Conservation (phyloP, 495 filamentous ascomycete genomes). For the Penicillium cosmopolitanum region DNA sequence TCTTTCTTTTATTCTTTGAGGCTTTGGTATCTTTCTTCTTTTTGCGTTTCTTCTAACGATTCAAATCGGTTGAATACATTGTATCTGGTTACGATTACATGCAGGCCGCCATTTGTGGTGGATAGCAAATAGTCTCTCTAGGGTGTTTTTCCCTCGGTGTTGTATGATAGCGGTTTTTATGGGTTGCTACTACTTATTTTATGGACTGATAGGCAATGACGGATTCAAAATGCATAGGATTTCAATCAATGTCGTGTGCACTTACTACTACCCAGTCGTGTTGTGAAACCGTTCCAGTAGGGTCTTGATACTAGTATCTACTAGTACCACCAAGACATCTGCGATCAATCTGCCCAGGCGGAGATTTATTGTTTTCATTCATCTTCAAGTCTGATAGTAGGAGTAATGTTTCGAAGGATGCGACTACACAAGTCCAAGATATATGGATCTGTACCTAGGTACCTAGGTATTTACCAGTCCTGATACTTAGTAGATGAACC, state of each 20-base stretch:
- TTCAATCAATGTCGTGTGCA: not conserved
- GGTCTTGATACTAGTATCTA: too few relatives aligned
- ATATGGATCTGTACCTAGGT: too few relatives aligned
- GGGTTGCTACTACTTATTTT: not conserved
- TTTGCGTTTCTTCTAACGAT: not conserved
- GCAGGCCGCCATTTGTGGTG: not conserved
- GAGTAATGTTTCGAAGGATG: too few relatives aligned
- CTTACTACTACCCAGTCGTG: not conserved
- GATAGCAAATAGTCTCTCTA: conserved; percentile 2
- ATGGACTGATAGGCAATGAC: not conserved
- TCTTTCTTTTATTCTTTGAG: not conserved
- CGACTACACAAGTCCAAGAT: too few relatives aligned
- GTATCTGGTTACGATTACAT: conserved; percentile 1
- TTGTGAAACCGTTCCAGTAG: too few relatives aligned
- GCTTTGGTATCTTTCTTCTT: not conserved
- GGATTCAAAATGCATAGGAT: not conserved
- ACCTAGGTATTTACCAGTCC: too few relatives aligned
- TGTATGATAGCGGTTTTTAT: conserved; percentile 1
- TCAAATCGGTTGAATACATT: not conserved
- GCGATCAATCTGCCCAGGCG: too few relatives aligned
- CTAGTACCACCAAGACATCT: too few relatives aligned
- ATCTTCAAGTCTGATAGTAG: too few relatives aligned
- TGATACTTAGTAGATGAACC: too few relatives aligned
- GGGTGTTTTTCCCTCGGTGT: not conserved
- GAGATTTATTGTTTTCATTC: too few relatives aligned